A percentile compares a stretch with the other conserved stretches of the same genome.
Conservation (phyloP, 345 rosid species). For the Rhodamnia argentea region DNA sequence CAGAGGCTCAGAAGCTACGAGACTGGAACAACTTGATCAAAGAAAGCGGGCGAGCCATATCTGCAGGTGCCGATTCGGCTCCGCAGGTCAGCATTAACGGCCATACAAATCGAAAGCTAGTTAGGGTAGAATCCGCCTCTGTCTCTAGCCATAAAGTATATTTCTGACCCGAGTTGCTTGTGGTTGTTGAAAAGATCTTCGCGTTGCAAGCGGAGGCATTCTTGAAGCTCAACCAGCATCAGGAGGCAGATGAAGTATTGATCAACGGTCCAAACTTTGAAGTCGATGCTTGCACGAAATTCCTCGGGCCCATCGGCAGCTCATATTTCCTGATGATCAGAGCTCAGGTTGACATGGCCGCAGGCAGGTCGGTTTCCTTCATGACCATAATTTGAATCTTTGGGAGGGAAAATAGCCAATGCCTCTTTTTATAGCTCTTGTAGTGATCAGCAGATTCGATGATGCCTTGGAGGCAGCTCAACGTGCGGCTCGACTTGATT, state of each 20-base stretch:
- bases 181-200: slow-evolving; percentile 29
- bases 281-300: slow-evolving; percentile 45
- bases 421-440: not conserved
- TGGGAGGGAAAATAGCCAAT: not conserved
- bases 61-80: slow-evolving; percentile 81
- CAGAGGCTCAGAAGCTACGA: slow-evolving; percentile 50
- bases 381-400: not conserved
- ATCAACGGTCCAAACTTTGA: slow-evolving; percentile 47
- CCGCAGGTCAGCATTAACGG: slow-evolving; percentile 41
- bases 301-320: slow-evolving; percentile 67
- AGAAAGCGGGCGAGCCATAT: slow-evolving; percentile 47
- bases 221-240: slow-evolving; percentile 59
- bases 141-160: not conserved
- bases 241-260: slow-evolving; percentile 69
- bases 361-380: slow-evolving; percentile 47
- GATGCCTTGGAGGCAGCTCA: slow-evolving; percentile 57
- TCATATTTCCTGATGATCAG: slow-evolving; percentile 57
- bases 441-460: slow-evolving; percentile 38
- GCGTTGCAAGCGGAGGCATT: slow-evolving; percentile 93
- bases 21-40: slow-evolving; percentile 67
- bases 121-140: not conserved
- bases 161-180: not conserved
- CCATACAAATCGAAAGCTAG: slow-evolving; percentile 8
- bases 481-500: slow-evolving; percentile 58
- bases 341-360: slow-evolving; percentile 59